A percentile compares a stretch with the other conserved stretches of the same genome.
Evolutionary conservation across 257 asterid species (phyloP).

Genomic region (Coffea canephora): DNA sequence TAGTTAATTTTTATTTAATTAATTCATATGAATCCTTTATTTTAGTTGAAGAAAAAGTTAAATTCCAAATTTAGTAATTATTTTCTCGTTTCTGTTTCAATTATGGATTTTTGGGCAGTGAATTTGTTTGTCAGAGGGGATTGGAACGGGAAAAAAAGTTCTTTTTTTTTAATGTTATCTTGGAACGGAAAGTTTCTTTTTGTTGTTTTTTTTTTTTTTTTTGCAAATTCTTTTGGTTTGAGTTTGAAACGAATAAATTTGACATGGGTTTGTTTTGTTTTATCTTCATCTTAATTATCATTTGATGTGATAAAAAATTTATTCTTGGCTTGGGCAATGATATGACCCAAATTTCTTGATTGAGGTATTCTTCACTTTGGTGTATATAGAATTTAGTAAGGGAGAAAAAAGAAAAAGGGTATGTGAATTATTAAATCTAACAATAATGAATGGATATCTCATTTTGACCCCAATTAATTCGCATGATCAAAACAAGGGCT

Average conservation of each 20-base stretch:
- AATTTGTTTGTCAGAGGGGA: not conserved
- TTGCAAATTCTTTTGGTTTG: too few relatives aligned
- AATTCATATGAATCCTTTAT: too few relatives aligned
- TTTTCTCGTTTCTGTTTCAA: not conserved
- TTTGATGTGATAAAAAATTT: not conserved
- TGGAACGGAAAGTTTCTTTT: not conserved
- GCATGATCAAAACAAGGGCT: not conserved
- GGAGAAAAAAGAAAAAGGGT: not conserved
- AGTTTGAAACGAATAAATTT: not conserved
- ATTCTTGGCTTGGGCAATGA: not conserved
- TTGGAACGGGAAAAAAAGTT: not conserved
- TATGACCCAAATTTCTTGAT: not conserved
- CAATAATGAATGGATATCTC: not conserved
- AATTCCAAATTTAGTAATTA: too few relatives aligned
- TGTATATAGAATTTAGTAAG: not conserved
- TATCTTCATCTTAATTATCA: not conserved
- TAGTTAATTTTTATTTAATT: not conserved
- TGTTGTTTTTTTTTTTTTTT: too few relatives aligned
- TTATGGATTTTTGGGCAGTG: not conserved
- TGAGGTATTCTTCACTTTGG: not conserved
- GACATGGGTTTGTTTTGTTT: not conserved
- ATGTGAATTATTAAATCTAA: too few relatives aligned
- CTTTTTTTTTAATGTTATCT: not conserved
- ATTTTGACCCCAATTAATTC: not conserved
- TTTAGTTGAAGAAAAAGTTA: too few relatives aligned